These are phyloP conservation scores for Setaria viridis DNA, from an alignment of 202 grass and related monocot species.

Conservation along the genomic window DNA sequence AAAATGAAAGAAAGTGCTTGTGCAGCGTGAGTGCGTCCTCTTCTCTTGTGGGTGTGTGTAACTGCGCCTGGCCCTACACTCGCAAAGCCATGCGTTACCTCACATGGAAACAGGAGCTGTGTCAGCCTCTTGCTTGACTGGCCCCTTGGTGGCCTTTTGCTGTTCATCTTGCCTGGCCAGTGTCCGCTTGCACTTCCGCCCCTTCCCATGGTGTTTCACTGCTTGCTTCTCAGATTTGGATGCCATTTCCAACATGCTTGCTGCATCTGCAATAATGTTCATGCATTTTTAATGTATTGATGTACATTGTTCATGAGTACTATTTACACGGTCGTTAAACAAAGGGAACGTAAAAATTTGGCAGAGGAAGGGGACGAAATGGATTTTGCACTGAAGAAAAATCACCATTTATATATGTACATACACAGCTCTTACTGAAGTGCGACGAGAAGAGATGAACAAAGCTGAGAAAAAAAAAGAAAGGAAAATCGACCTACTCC, in stretches of 20 bases:
- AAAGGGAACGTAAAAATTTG: neutral
- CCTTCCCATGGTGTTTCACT: conserved; percentile 33
- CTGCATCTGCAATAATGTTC: conserved; percentile 14
- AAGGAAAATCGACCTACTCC: conserved; percentile 58
- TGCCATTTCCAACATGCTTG: conserved; percentile 30
- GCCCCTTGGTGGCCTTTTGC: conserved; percentile 55
- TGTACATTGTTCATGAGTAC: neutral
- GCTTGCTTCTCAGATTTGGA: conserved; percentile 51
- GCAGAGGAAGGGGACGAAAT: neutral
- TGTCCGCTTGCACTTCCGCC: conserved; percentile 29
- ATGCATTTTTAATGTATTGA: conserved; percentile 1
- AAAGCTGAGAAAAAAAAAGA: conserved; percentile 47
- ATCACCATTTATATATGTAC: conserved; percentile 95
- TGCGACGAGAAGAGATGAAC: conserved; percentile 39
- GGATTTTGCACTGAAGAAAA: conserved; percentile 47
- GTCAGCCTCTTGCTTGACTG: conserved; percentile 81
- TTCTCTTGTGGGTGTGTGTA: conserved; percentile 47
- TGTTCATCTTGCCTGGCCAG: conserved; percentile 69
- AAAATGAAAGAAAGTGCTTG: conserved; percentile 36
- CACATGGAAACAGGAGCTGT: conserved; percentile 89
- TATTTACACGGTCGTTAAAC: neutral
- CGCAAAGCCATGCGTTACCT: conserved; percentile 64
- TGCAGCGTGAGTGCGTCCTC: conserved; percentile 52
- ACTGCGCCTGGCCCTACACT: conserved; percentile 54
- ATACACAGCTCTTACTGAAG: conserved; percentile 62